These are phyloP conservation scores for Leccinum broughii DNA, from an alignment of 768 basidiomycete genomes.

Conservation along the genomic window DNA sequence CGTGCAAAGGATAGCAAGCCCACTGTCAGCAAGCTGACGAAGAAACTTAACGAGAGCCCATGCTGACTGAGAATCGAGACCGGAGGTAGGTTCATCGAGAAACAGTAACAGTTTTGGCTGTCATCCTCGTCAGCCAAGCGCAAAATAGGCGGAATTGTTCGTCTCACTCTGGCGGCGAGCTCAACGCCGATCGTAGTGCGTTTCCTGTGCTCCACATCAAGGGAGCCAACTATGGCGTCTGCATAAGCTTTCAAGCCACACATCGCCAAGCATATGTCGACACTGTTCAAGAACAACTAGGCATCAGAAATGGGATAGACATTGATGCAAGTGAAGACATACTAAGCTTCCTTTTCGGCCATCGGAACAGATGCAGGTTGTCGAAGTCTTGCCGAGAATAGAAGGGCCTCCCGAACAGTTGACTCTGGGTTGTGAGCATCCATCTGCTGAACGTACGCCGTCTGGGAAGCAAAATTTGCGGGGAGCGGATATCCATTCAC, in stretches of 20 bases:
- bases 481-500: constrained; percentile 57
- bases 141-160: neutral
- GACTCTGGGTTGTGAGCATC: constrained; percentile 74
- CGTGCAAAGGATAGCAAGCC: constrained; percentile 60
- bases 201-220: constrained; percentile 51
- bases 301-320: neutral
- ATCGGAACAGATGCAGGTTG: constrained; percentile 66
- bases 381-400: constrained; percentile 77
- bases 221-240: constrained; percentile 64
- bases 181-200: constrained; percentile 62
- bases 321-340: constrained; percentile 30
- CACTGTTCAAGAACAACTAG: constrained; percentile 29
- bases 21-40: constrained; percentile 51
- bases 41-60: constrained; percentile 50
- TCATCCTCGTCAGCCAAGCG: neutral
- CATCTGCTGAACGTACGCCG: constrained; percentile 61
- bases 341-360: constrained; percentile 80
- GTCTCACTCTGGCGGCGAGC: constrained; percentile 51
- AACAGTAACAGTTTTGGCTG: constrained; percentile 51
- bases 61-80: constrained; percentile 53
- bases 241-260: constrained; percentile 63
- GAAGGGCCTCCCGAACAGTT: constrained; percentile 79
- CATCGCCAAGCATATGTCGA: constrained; percentile 60
- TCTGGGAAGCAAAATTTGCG: constrained; percentile 63
- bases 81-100: constrained; percentile 62